A percentile compares a stretch with the other conserved stretches of the same genome.
These are phyloP conservation scores for Euphorbia pulcherrima DNA, from an alignment of 345 rosid genomes.

Conservation along the genomic window DNA sequence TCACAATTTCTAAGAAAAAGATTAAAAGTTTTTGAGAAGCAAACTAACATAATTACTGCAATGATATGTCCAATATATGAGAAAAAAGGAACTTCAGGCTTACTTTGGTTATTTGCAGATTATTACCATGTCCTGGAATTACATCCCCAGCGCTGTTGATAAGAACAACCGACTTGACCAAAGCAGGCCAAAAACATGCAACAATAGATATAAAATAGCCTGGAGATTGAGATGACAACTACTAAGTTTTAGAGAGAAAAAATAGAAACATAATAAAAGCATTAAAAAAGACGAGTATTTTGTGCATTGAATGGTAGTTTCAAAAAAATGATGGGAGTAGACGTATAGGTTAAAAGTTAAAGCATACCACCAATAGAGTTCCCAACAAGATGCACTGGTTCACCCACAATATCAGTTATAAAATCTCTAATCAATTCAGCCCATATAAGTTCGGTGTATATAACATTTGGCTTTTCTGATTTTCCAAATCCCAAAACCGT, in stretches of 20 bases:
- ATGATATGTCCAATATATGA: not conserved
- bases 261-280: not conserved
- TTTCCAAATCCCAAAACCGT: slow-evolving; percentile 80
- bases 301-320: not conserved
- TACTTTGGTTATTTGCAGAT: slow-evolving; percentile 44
- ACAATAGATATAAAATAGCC: slow-evolving; percentile 68
- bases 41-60: not conserved
- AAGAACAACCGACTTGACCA: slow-evolving; percentile 64
- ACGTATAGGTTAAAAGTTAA: slow-evolving; percentile 2
- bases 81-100: slow-evolving; percentile 11
- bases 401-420: slow-evolving; percentile 64
- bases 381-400: slow-evolving; percentile 78
- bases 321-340: not conserved
- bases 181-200: slow-evolving; percentile 62
- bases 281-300: not conserved
- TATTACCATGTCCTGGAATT: slow-evolving; percentile 47
- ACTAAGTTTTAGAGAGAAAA: slow-evolving; percentile 8
- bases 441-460: slow-evolving; percentile 84
- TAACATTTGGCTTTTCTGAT: slow-evolving; percentile 83
- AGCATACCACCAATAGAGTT: slow-evolving; percentile 83
- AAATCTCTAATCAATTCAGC: slow-evolving; percentile 83
- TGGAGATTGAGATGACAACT: slow-evolving; percentile 27
- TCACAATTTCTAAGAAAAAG: not conserved
- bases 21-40: not conserved
- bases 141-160: slow-evolving; percentile 75